These are phyloP conservation scores for Claviceps purpurea DNA, from an alignment of 2,329 filamentous ascomycete genomes.

Conservation along the genomic window DNA sequence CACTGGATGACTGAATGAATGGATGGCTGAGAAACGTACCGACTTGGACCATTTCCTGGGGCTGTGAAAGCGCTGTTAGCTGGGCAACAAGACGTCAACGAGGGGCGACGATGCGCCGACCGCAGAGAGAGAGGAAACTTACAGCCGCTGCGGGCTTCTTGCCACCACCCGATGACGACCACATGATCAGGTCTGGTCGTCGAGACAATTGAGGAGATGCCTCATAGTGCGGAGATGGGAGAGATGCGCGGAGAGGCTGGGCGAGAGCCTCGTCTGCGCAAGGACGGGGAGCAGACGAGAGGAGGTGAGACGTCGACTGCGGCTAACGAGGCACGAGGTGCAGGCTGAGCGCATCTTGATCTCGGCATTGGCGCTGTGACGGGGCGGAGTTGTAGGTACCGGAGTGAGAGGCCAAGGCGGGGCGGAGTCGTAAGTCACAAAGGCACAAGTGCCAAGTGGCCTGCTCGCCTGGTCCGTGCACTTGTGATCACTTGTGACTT, in stretches of 20 bases:
- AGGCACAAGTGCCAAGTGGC: no score
- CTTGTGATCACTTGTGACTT: no score
- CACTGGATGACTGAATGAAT: background rate
- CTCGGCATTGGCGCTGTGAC: background rate
- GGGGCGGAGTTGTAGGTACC: no score
- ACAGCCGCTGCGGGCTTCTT: slow-evolving; percentile 65
- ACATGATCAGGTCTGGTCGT: slow-evolving; percentile 35
- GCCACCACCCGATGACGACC: slow-evolving; percentile 49
- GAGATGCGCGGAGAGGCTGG: slow-evolving; percentile 13
- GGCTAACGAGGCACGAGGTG: background rate
- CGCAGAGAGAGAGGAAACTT: slow-evolving; percentile 17
- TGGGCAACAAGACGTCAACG: slow-evolving; percentile 1
- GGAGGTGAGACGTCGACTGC: background rate
- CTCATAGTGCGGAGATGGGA: slow-evolving; percentile 18
- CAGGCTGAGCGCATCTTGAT: background rate
- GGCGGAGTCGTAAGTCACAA: no score
- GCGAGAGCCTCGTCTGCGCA: slow-evolving; percentile 9
- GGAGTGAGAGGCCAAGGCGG: no score
- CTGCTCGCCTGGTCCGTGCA: no score
- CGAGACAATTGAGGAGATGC: slow-evolving; percentile 11
- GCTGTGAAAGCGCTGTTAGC: slow-evolving; percentile 25
- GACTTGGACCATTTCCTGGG: slow-evolving; percentile 98
- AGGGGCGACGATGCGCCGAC: background rate
- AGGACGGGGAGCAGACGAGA: background rate
- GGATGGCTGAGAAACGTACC: slow-evolving; percentile 43